Percentiles rank a stretch among this genome's conserved stretches.
Evolutionary conservation across 805 yeast genomes (phyloP).

Genomic region (Saturnispora sanitii): DNA sequence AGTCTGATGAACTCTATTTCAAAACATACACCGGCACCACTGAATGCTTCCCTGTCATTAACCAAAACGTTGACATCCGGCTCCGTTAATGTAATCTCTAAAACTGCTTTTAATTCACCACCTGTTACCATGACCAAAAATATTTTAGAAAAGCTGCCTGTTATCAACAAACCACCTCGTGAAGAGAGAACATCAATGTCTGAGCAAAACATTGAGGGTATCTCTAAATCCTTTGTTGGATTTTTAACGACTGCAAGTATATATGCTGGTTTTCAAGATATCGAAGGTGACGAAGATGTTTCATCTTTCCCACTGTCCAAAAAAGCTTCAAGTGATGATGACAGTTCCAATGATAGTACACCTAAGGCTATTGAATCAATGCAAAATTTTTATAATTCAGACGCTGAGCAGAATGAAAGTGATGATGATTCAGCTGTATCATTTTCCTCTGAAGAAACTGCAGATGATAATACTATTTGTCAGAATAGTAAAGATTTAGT

Average conservation of each 20-base stretch:
- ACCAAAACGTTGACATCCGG: not conserved
- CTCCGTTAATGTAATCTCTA: not conserved
- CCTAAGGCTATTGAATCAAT: not conserved
- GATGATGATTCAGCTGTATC: not conserved
- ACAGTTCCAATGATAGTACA: constrained; percentile 1
- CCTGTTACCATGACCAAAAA: not conserved
- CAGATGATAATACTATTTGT: not conserved
- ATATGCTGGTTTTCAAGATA: constrained; percentile 33
- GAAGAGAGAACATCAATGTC: constrained; percentile 2
- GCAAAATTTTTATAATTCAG: not conserved
- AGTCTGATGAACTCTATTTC: constrained; percentile 17
- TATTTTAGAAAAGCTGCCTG: not conserved
- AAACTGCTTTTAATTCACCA: not conserved
- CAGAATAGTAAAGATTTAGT: too few relatives aligned
- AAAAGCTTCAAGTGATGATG: constrained; percentile 8
- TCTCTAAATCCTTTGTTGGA: constrained; percentile 45
- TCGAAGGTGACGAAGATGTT: constrained; percentile 26
- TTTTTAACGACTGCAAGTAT: constrained; percentile 49
- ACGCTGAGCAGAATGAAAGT: constrained; percentile 2
- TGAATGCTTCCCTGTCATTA: not conserved
- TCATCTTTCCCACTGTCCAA: not conserved
- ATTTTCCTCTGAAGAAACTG: not conserved
- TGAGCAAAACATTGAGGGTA: constrained; percentile 25
- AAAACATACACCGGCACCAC: constrained; percentile 12
- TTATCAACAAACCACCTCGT: not conserved